Base-by-base conservation (phyloP, 163 green algal species). In the Coccomyxa subellipsoidea region DNA sequence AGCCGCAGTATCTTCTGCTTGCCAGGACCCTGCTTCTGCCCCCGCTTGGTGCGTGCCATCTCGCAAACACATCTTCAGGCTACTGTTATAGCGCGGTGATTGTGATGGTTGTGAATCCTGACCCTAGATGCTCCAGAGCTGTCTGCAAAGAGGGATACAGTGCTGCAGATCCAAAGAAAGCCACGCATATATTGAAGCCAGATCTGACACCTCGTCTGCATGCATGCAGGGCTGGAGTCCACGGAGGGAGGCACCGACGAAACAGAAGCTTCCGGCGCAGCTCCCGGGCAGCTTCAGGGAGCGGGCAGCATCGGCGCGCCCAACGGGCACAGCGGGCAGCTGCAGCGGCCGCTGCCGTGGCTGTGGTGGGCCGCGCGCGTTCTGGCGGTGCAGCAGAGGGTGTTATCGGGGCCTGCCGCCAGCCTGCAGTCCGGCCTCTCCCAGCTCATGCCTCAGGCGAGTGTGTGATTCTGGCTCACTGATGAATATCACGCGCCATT, bases 1-100 rank as follows among this genome's bases (percentile, higher is more conserved):
- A 89, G 40, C 84, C 88, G 27, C 90, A 92, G 72, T 94, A 93
- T 85, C 87, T 95, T 15, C 77, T 94, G 34, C 90, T 96, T 54
- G 86, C 92, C 0, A 75, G 84, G 0, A 36, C n/a, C 7, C 77
- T 93, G 34, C 89, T 96, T 59, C 40, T 88, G 34, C 23, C 39
- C 0, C 78, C 80, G n/a, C 79, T 89, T n/a, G 78, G 39, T 82
- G 23, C 32, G 59, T 35, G 29, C 29, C 12, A 36, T n/a, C n/a
- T n/a, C n/a, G n/a, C n/a, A n/a, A n/a, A n/a, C n/a, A n/a, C n/a
- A n/a, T n/a, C n/a, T n/a, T n/a, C n/a, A n/a, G n/a, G n/a, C n/a
- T n/a, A n/a, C n/a, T n/a, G n/a, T n/a, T n/a, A n/a, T n/a, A n/a
- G n/a, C n/a, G n/a, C n/a, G n/a, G n/a, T n/a, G n/a, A n/a, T n/a